Conservation (phyloP, 345 rosid species). For the Leavenworthia alabamica region DNA sequence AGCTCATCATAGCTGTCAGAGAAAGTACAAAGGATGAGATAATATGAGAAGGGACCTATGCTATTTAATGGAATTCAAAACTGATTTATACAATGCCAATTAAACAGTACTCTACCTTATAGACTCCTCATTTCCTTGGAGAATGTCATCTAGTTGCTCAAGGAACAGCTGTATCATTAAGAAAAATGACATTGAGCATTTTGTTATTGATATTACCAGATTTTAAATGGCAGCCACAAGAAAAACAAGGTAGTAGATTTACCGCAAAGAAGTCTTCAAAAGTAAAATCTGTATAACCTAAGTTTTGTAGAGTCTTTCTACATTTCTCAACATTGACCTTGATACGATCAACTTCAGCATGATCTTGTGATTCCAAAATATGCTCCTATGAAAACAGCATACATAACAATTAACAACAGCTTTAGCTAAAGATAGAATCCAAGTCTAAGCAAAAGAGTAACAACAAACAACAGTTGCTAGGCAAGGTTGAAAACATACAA, state of each 20-base stretch:
- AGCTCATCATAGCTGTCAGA: slow-evolving; percentile 74
- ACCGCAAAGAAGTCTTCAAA: slow-evolving; percentile 98
- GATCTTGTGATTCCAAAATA: slow-evolving; percentile 72
- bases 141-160: slow-evolving; percentile 82
- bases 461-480: neutral
- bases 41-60: slow-evolving; percentile 2
- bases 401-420: slow-evolving; percentile 5
- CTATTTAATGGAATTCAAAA: neutral
- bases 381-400: slow-evolving; percentile 55
- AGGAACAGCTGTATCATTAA: slow-evolving; percentile 66
- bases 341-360: slow-evolving; percentile 73
- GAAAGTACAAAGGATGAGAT: slow-evolving; percentile 9
- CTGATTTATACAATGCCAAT: neutral
- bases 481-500: slow-evolving; percentile 41
- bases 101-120: slow-evolving; percentile 43
- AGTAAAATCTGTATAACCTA: slow-evolving; percentile 89
- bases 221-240: neutral
- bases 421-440: slow-evolving; percentile 7
- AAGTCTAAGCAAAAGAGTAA: slow-evolving; percentile 8
- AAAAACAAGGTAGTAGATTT: slow-evolving; percentile 11
- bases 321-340: slow-evolving; percentile 83
- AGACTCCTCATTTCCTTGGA: slow-evolving; percentile 71
- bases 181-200: neutral
- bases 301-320: slow-evolving; percentile 77
- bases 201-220: neutral